A percentile compares a stretch with the other conserved stretches of the same genome.
phyloP scores from a whole-genome alignment of 148 eudicot species.

The Persicaria maculosa region DNA sequence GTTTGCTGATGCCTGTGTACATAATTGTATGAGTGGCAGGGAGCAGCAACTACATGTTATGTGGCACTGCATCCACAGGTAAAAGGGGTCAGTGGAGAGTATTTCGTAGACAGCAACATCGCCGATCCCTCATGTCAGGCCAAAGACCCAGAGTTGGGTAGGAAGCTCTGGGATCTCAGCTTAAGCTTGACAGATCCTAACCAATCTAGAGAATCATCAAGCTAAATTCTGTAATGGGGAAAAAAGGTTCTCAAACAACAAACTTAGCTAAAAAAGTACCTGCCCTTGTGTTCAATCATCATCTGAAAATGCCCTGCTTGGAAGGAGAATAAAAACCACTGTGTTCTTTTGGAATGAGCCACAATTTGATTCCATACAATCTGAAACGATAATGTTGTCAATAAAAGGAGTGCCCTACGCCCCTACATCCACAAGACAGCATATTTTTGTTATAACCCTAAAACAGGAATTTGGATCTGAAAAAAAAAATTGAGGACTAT shows the following conservation, averaged over 20 bases:
- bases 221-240: background rate
- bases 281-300: background rate
- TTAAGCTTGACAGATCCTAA: slow-evolving; percentile 26
- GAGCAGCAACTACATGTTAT: slow-evolving; percentile 68
- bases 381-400: too few species aligned
- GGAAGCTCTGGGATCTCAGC: slow-evolving; percentile 73
- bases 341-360: too few species aligned
- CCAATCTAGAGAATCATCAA: background rate
- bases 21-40: slow-evolving; percentile 22
- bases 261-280: background rate
- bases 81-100: slow-evolving; percentile 48
- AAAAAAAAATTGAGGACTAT: too few species aligned
- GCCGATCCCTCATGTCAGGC: slow-evolving; percentile 33
- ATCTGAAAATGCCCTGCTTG: background rate
- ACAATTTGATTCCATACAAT: background rate
- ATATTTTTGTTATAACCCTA: too few species aligned
- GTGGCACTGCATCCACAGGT: slow-evolving; percentile 65
- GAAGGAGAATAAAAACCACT: background rate
- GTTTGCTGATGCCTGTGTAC: background rate
- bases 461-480: too few species aligned
- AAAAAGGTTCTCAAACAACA: background rate
- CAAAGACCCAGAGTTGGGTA: slow-evolving; percentile 41
- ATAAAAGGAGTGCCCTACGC: too few species aligned
- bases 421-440: too few species aligned
- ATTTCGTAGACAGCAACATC: slow-evolving; percentile 58